Percentiles rank a stretch among this genome's conserved stretches.
phyloP scores from a whole-genome alignment of 2,329 filamentous ascomycete genomes.

The Mariannaea sp. region DNA sequence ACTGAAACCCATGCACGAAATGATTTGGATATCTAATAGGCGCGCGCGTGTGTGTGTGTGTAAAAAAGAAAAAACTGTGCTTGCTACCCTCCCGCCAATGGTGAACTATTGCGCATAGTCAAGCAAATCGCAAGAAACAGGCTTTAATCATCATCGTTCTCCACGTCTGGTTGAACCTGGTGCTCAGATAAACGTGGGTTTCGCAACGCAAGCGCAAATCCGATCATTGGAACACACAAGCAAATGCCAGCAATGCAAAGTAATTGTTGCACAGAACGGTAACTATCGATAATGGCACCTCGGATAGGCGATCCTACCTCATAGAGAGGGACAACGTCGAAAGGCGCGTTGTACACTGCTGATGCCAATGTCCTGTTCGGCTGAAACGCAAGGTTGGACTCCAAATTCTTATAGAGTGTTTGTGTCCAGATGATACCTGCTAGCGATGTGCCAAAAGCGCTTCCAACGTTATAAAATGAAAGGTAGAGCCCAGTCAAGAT shows the following conservation, averaged over 20 bases:
- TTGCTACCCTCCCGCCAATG: background rate
- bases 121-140: background rate
- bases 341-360: constrained; percentile 46
- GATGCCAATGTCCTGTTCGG: constrained; percentile 43
- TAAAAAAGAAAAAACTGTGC: no score
- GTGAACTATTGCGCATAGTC: background rate
- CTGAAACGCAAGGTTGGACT: constrained; percentile 42
- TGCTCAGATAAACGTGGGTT: constrained; percentile 52
- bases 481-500: constrained; percentile 47
- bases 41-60: no score
- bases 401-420: constrained; percentile 42
- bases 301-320: constrained; percentile 51
- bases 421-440: constrained; percentile 51
- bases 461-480: constrained; percentile 49
- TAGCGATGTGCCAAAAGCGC: constrained; percentile 47
- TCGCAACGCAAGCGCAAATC: constrained; percentile 48
- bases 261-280: constrained; percentile 50
- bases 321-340: constrained; percentile 41
- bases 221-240: constrained; percentile 53
- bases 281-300: constrained; percentile 50
- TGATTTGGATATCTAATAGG: background rate
- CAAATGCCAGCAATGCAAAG: constrained; percentile 53
- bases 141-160: background rate
- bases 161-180: constrained; percentile 32
- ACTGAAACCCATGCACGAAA: background rate